Percentiles rank a stretch among this genome's conserved stretches.
Evolutionary conservation across 2,329 filamentous ascomycete species (phyloP).

Genomic region (Delphinella strobiligena): DNA sequence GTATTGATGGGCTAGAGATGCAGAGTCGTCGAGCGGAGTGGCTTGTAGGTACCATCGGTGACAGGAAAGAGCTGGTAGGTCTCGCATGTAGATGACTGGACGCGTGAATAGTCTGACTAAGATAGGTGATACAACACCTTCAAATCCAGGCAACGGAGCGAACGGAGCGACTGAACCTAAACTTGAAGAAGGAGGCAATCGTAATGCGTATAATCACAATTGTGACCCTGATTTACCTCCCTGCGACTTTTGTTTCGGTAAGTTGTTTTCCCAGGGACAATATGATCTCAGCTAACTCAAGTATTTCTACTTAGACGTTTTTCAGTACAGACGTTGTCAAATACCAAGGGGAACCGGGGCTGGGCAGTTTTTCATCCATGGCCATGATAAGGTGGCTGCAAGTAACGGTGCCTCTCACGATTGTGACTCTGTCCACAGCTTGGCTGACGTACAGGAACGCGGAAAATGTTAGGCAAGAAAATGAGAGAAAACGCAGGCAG

Average conservation of each 20-base stretch:
- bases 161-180: conserved; percentile 15
- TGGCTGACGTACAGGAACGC: conserved; percentile 13
- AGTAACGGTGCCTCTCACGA: conserved; percentile 26
- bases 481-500: not conserved
- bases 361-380: conserved; percentile 17
- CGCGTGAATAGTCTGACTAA: conserved; percentile 11
- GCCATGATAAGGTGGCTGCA: conserved; percentile 26
- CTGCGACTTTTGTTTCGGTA: conserved; percentile 20
- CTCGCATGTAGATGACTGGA: too few species aligned
- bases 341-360: conserved; percentile 3
- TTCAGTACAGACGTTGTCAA: too few species aligned
- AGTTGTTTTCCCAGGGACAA: too few species aligned
- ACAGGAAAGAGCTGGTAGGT: too few species aligned
- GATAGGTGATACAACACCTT: conserved; percentile 15
- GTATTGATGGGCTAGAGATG: too few species aligned
- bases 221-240: conserved; percentile 17
- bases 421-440: conserved; percentile 17
- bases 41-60: too few species aligned
- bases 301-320: too few species aligned
- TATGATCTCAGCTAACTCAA: too few species aligned
- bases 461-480: not conserved
- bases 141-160: conserved; percentile 15
- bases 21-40: too few species aligned
- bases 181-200: conserved; percentile 16
- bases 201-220: conserved; percentile 19